phyloP scores from a whole-genome alignment of 1,284 basidiomycete genomes.

The Sparassis latifolia region DNA sequence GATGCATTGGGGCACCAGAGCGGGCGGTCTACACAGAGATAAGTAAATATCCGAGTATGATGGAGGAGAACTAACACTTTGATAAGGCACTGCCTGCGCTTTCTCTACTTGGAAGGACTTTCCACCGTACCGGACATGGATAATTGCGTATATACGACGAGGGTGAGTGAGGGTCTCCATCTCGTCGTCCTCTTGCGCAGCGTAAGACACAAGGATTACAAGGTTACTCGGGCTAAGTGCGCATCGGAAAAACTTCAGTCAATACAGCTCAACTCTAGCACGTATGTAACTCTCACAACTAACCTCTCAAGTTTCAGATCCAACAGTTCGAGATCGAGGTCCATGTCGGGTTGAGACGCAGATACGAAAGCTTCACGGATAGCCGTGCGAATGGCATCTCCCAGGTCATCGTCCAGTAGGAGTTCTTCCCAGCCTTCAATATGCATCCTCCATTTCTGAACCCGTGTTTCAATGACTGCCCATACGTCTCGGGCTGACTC shows the following conservation, averaged over 20 bases:
- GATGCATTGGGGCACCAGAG: conserved; percentile 62
- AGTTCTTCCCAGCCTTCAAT: conserved; percentile 64
- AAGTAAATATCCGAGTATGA: conserved; percentile 6
- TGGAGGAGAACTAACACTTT: conserved; percentile 46
- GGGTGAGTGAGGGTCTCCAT: conserved; percentile 38
- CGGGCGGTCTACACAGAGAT: conserved; percentile 44
- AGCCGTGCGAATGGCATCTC: conserved; percentile 33
- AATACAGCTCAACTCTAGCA: conserved; percentile 1
- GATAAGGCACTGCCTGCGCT: conserved; percentile 61
- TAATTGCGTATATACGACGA: conserved; percentile 59
- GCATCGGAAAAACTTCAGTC: background rate
- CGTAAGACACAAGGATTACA: conserved; percentile 62
- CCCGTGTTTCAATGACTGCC: conserved; percentile 55
- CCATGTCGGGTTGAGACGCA: conserved; percentile 33
- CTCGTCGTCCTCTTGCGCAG: conserved; percentile 43
- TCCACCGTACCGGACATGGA: conserved; percentile 37
- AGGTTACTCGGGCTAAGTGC: conserved; percentile 41
- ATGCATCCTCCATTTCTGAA: conserved; percentile 64
- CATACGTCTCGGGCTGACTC: conserved; percentile 46
- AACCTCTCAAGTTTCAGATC: conserved; percentile 63
- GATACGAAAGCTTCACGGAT: conserved; percentile 36
- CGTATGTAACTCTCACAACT: conserved; percentile 12
- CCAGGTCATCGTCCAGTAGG: conserved; percentile 46
- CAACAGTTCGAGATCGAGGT: conserved; percentile 61
- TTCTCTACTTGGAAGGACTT: conserved; percentile 39